Evolutionary conservation across 2,329 filamentous ascomycete genomes (phyloP), one percentile per base, ranked within the genome.

Genomic region (Geosmithia flava): DNA sequence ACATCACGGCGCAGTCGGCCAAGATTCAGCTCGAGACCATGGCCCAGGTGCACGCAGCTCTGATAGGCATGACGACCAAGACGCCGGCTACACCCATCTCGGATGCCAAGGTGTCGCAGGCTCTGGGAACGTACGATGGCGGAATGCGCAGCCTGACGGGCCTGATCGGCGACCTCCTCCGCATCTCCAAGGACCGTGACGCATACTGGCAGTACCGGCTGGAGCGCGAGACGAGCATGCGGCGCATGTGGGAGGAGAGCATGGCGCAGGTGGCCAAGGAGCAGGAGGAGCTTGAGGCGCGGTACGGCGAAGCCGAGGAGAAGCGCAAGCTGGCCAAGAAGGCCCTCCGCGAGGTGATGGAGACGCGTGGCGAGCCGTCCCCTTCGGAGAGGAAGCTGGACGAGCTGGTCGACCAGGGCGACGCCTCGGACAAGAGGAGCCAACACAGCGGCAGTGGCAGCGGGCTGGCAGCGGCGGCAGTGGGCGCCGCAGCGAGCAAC

Each of bases 191-290:
- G 57, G 93, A 98, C 60, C 85, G 94, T 47, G 93, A 98, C 64
- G 82, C 88, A 1, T 95, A 95, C 62, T 98, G 93, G 93, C 91
- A 97, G 63, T 94, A 95, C 61, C 83, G 90, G 15, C 72, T 98
- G 41, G 90, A 95, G 55, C 83, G 89, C 48, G 93, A 98, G 67
- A 83, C 83, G 42, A 87, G 95, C 61, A 84, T 97, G 68, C 81
- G 93, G 39, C 83, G 87, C 51, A 87, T 98, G 80, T 98, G 93
- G 93, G 93, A 98, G 66, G 93, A 98, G 59, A 97, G 90, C 66
- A 96, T 98, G 93, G 89, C 93, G 10, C 83, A 90, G 57, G 85
- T 98, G n/a, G 93, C 90, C 17, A 82, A 81, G 49, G 93, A 98
- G 62, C 93, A 98, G 57, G 93, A 97, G 65, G 79, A 89, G 47